Conservation (phyloP, 2,329 filamentous ascomycete genomes). For the Neopestalotiopsis clavispora region DNA sequence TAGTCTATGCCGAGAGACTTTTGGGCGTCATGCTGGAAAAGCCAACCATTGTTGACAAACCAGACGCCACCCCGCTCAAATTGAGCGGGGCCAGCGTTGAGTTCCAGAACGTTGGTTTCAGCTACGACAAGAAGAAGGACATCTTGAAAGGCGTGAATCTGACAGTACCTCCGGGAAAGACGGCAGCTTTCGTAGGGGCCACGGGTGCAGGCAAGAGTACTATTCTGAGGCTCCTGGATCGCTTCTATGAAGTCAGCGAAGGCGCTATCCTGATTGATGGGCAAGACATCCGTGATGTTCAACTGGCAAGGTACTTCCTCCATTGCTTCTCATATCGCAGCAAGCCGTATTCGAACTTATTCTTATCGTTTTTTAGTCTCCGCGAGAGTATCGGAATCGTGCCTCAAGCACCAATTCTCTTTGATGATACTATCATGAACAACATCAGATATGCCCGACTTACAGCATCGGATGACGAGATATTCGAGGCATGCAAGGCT, state of each 20-base stretch:
- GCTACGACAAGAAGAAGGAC: constrained; percentile 63
- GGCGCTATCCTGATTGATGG: constrained; percentile 53
- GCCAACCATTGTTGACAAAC: constrained; percentile 58
- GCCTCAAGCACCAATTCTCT: constrained; percentile 50
- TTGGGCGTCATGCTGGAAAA: constrained; percentile 63
- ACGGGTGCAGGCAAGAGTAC: constrained; percentile 61
- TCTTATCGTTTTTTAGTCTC: constrained; percentile 33
- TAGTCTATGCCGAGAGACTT: constrained; percentile 63
- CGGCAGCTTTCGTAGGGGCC: constrained; percentile 64
- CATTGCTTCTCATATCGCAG: too few relatives aligned
- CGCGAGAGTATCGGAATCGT: constrained; percentile 49
- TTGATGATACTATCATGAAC: constrained; percentile 61
- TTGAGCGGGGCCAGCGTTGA: constrained; percentile 58
- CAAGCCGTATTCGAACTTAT: background rate
- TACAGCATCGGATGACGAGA: constrained; percentile 51
- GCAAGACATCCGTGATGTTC: constrained; percentile 48
- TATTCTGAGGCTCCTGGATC: constrained; percentile 53
- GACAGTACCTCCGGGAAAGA: constrained; percentile 54
- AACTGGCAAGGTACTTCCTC: constrained; percentile 37
- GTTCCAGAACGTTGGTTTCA: constrained; percentile 61
- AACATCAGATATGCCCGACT: constrained; percentile 59
- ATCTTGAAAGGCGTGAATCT: constrained; percentile 61
- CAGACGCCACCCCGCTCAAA: constrained; percentile 53
- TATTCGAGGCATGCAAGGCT: constrained; percentile 55
- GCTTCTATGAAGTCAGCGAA: constrained; percentile 53